Percentiles rank a stretch among this genome's conserved stretches.
These are phyloP conservation scores for Excoecaria cochinchinensis DNA, from an alignment of 345 rosid genomes.

Conservation along the genomic window DNA sequence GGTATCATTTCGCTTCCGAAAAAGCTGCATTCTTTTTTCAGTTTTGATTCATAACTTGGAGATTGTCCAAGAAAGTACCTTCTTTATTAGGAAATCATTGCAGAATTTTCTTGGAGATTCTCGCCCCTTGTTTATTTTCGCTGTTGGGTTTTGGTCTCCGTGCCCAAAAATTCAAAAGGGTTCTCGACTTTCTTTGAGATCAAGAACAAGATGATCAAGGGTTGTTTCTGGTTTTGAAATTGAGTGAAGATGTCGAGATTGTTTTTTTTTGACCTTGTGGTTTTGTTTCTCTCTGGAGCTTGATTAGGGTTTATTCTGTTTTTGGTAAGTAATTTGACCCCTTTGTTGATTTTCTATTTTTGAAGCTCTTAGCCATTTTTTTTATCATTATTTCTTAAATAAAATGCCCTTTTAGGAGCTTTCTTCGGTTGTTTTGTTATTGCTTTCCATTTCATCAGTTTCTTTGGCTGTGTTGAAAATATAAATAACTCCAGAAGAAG, in stretches of 20 bases:
- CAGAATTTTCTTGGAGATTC: constrained; percentile 31
- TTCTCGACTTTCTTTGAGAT: constrained; percentile 13
- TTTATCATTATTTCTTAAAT: not conserved
- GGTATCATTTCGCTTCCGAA: constrained; percentile 10
- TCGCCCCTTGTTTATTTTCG: constrained; percentile 22
- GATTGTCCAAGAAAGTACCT: constrained; percentile 4
- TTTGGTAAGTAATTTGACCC: constrained; percentile 13
- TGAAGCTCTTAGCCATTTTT: not conserved
- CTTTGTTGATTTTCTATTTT: not conserved
- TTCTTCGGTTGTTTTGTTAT: constrained; percentile 6
- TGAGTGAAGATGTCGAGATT: constrained; percentile 17
- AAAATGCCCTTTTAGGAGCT: not conserved
- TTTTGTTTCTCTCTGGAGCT: constrained; percentile 21
- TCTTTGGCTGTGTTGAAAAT: not conserved
- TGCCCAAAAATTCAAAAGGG: constrained; percentile 25
- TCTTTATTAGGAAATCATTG: constrained; percentile 17
- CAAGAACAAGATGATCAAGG: constrained; percentile 33
- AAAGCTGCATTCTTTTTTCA: not conserved
- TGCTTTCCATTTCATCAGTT: constrained; percentile 5
- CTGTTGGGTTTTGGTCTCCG: constrained; percentile 39
- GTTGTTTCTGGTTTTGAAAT: constrained; percentile 1
- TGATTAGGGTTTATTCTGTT: constrained; percentile 26
- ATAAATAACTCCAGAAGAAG: not conserved
- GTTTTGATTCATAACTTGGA: constrained; percentile 11
- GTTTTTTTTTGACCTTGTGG: constrained; percentile 29